Percentiles rank a stretch among this genome's conserved stretches.
These are phyloP conservation scores for Collybia nuda DNA, from an alignment of 768 basidiomycete species.

Conservation along the genomic window DNA sequence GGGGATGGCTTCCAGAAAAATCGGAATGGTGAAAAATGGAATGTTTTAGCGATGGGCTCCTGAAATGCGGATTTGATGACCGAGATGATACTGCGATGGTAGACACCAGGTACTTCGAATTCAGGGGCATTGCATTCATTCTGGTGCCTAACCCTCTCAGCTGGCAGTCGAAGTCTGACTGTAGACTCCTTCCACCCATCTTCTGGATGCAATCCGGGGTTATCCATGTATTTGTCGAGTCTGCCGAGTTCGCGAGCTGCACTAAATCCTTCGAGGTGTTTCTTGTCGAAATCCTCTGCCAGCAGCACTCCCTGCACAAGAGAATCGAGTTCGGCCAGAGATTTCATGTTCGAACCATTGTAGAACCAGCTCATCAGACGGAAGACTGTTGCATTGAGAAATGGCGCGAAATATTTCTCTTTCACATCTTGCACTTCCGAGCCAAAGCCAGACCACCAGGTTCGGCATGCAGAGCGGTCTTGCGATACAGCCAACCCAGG, in stretches of 20 bases:
- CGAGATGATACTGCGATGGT: constrained; percentile 8
- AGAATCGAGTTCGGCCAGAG: not conserved
- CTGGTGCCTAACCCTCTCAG: constrained; percentile 1
- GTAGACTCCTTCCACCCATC: not conserved
- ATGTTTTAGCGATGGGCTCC: constrained; percentile 9
- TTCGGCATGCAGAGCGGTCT: not conserved
- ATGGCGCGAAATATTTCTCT: not conserved
- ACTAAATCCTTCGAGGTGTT: constrained; percentile 1
- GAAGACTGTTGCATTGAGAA: constrained; percentile 2
- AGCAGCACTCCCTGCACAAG: not conserved
- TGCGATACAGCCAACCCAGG: constrained; percentile 1
- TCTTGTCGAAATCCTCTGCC: not conserved
- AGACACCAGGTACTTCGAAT: not conserved
- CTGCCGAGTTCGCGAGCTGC: not conserved
- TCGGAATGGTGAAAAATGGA: constrained; percentile 4
- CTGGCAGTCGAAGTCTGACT: not conserved
- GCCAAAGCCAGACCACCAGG: constrained; percentile 3
- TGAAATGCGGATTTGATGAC: constrained; percentile 14
- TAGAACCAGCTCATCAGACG: constrained; percentile 1
- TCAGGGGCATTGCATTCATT: not conserved
- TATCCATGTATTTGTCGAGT: not conserved
- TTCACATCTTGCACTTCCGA: not conserved
- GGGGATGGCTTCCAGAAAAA: constrained; percentile 1
- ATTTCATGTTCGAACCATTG: not conserved
- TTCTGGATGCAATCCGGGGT: not conserved